Percentiles rank a stretch among this genome's conserved stretches.
Conservation (phyloP, 768 basidiomycete species). For the Amyloporia xantha region DNA sequence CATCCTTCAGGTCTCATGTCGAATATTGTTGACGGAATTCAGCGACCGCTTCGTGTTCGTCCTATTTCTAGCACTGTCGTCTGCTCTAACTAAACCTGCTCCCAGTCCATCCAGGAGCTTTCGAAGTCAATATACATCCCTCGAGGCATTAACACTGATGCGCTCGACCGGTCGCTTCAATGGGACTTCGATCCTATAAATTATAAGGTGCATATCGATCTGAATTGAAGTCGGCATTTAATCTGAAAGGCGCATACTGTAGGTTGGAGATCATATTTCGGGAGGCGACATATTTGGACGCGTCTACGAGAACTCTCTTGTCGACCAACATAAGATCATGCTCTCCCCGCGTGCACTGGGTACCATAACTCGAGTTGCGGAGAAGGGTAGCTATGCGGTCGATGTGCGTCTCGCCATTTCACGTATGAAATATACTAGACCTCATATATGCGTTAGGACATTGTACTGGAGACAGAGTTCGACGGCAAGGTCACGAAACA, state of each 20-base stretch:
- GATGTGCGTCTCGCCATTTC: slow-evolving; percentile 45
- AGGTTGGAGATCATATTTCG: slow-evolving; percentile 95
- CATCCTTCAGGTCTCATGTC: slow-evolving; percentile 77
- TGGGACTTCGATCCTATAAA: slow-evolving; percentile 93
- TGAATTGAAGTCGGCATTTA: slow-evolving; percentile 6
- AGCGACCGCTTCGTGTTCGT: slow-evolving; percentile 81
- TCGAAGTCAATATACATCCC: slow-evolving; percentile 99
- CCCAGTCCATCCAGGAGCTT: slow-evolving; percentile 84
- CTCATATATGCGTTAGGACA: slow-evolving; percentile 48
- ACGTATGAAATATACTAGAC: background rate
- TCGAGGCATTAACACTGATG: slow-evolving; percentile 96
- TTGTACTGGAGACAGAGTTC: slow-evolving; percentile 96
- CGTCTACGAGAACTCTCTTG: slow-evolving; percentile 95
- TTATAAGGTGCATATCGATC: slow-evolving; percentile 52
- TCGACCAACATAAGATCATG: slow-evolving; percentile 97
- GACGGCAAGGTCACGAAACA: slow-evolving; percentile 91
- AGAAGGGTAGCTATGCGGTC: slow-evolving; percentile 90
- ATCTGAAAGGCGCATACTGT: background rate
- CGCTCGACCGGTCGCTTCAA: slow-evolving; percentile 77
- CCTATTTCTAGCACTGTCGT: slow-evolving; percentile 4
- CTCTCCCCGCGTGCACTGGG: slow-evolving; percentile 89
- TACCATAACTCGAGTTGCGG: slow-evolving; percentile 88
- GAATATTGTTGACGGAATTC: slow-evolving; percentile 99
- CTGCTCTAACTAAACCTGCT: slow-evolving; percentile 8
- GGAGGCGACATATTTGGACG: slow-evolving; percentile 95